Base-by-base conservation (phyloP, 257 asterid species). In the Handroanthus guayacan region DNA sequence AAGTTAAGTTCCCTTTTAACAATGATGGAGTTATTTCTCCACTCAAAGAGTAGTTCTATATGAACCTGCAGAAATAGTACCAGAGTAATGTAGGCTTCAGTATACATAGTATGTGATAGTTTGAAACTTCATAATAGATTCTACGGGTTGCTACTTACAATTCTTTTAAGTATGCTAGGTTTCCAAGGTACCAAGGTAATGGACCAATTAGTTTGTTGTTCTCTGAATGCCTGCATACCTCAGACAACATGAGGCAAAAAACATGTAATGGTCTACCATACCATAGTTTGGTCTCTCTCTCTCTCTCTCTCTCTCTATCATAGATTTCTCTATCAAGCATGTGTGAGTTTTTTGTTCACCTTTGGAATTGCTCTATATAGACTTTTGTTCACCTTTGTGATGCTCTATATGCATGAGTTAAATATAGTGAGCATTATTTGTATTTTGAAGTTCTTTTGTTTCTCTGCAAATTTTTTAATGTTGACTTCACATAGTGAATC, bases 181-280 rank as follows among this genome's bases (percentile, higher is more conserved):
- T 83, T 44, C 91, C 97, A 14, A 95, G 75, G 86, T 82, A 86
- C 25, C 89, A 80, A 65, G 99, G 98, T 75, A 95, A 71, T 1
- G 86, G 37, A 51, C 99, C 99, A 17, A 84, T 84, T 51, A 95
- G 85, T 62, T 75, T 80, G 83, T 92, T 95, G 86, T 91, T 90
- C 89, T 92, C 98, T 52, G 92, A 81, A 90, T 95, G 99, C 91
- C 99, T 95, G 91, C 89, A 82, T 57, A 52, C 60, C 81, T 55
- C 54, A 60, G 60, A 38, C 10, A 10, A 74, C 36, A 54, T 36
- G 56, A 76, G 75, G 72, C 60, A 38, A 13, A 74, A 17, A 52
- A 57, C 13, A 25, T 25, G 31, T 25, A 25, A 25, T 25, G 31
- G 31, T 25, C 31, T 25, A 25, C 31, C 0, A 25, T 25, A 25